A percentile compares a stretch with the other conserved stretches of the same genome.
Evolutionary conservation across 2,329 filamentous ascomycete species (phyloP).

Genomic region (Phialophora expanda): DNA sequence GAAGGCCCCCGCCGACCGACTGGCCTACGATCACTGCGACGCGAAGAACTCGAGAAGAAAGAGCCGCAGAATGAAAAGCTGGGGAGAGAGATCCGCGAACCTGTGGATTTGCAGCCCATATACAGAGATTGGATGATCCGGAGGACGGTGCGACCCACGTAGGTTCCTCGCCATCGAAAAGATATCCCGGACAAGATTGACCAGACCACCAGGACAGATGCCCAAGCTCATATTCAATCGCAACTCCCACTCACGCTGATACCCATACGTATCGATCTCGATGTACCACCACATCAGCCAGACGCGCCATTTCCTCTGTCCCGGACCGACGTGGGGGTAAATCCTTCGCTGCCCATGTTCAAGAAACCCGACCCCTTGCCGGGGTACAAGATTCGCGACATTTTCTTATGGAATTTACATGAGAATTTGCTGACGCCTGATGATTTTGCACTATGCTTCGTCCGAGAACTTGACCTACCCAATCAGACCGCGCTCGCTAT

Average conservation of each 20-base stretch:
- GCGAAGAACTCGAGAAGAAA: constrained; percentile 72
- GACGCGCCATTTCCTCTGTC: constrained; percentile 55
- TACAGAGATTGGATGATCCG: constrained; percentile 97
- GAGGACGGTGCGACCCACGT: constrained; percentile 55
- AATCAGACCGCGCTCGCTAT: constrained; percentile 70
- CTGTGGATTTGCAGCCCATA: constrained; percentile 85
- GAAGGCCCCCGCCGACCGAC: constrained; percentile 75
- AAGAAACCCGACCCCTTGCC: constrained; percentile 78
- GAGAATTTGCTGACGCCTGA: constrained; percentile 93
- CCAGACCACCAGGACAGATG: constrained; percentile 55
- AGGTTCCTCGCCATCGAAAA: constrained; percentile 34
- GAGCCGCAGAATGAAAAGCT: constrained; percentile 74
- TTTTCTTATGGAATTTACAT: constrained; percentile 98
- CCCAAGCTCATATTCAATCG: constrained; percentile 68
- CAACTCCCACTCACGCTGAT: constrained; percentile 87
- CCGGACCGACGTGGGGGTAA: constrained; percentile 47
- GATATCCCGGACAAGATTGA: constrained; percentile 12
- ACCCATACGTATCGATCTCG: constrained; percentile 94
- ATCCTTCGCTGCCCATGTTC: constrained; percentile 78
- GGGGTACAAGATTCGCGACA: constrained; percentile 86
- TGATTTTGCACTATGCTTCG: constrained; percentile 87
- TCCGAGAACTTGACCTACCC: constrained; percentile 91
- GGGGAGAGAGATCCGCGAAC: constrained; percentile 78
- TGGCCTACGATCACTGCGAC: constrained; percentile 79
- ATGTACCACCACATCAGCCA: constrained; percentile 73